Evolutionary conservation across 192 early-diverging fungal species (phyloP), one percentile per base, ranked within the genome.

Genomic region (Geosiphon pyriformis): DNA sequence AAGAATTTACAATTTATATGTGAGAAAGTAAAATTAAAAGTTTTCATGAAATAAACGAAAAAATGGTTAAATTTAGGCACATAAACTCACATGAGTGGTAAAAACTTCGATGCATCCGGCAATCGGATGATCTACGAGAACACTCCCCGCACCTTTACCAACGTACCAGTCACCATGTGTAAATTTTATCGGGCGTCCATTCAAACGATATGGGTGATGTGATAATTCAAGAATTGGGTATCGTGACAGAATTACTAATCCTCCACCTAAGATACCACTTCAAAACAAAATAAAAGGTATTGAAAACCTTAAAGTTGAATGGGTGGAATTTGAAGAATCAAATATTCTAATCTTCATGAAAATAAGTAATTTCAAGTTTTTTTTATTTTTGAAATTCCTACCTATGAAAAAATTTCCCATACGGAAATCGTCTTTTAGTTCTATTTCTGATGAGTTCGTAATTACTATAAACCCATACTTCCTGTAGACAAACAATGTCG

Each of bases 161-260:
- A 78, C 78, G 66, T 80, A 85, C 67, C 67, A 85, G 47, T 85
- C 83, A 4, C 83, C 83, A 51, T 82, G 80, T 15, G 68, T 74
- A 20, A 81, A 35, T 56, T 81, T 79, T 26, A 80, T 68, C 1
- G 83, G 80, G 11, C 73, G 74, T 10, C 83, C 83, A 62, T 78
- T 76, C 55, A 82, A 49, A 17, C 79, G 59, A 60, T 78, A 85
- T 22, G 70, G 72, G 54, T 75, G 66, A 55, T 76, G 76, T 3
- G 67, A 70, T 0, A 73, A 62, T 25, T 67, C 69, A 20, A 79
- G 61, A 20, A 85, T 79, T 0, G 83, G 80, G 27, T 70, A 77
- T 48, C 71, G 71, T 6, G 80, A 73, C 18, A 82, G 65, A 18
- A 82, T 72, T 10, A 60, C 76, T 17, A 80, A 55, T 4, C 81